Base-by-base conservation (phyloP, 352 stramenopile species). In the Phytopythium mirpurense region DNA sequence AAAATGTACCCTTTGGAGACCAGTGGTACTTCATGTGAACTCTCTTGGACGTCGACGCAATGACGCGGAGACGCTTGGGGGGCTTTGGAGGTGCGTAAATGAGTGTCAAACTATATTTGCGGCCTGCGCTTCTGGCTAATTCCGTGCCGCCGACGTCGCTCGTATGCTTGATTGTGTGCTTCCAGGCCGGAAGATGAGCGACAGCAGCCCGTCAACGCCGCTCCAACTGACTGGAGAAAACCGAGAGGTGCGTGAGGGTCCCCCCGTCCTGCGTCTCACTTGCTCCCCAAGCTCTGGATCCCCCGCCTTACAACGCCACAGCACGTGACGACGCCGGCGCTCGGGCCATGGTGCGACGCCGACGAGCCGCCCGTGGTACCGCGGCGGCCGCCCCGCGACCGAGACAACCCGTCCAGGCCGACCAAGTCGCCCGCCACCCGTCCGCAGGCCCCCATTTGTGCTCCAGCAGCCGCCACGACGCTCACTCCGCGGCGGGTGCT, bases 271-370 rank as follows among this genome's bases (percentile, higher is more conserved):
- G 5, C 15, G 15, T 21, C 15, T 32, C 24, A n/a, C n/a, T 16
- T n/a, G 19, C 16, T 46, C 6, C 21, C 31, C 15, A 18, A 18
- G 19, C 19, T 10, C 19, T 31, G 19, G 19, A 9, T 14, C 11
- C 4, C 4, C 23, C 40, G 3, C 19, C 6, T 1, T 46, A 7
- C n/a, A n/a, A n/a, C 29, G 19, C 26, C 18, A 14, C 27, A 54
- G 32, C 47, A 44, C 16, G 40, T 10, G 40, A 0, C 12, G 21
- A 15, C n/a, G n/a, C n/a, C n/a, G n/a, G 35, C 34, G 5, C 34
- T 54, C 15, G 48, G 48, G 5, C 48, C 48, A 2, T 54, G 48
- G 48, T 21, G n/a, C 24, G 48, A 54, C 2, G 16, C 23, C 8
- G 21, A 12, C 16, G 48, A 54, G 21, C 12, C 10, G 27, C 48